A percentile compares a stretch with the other conserved stretches of the same genome.
Conservation (phyloP, 2,329 filamentous ascomycete genomes). For the Lithohypha guttulata region DNA sequence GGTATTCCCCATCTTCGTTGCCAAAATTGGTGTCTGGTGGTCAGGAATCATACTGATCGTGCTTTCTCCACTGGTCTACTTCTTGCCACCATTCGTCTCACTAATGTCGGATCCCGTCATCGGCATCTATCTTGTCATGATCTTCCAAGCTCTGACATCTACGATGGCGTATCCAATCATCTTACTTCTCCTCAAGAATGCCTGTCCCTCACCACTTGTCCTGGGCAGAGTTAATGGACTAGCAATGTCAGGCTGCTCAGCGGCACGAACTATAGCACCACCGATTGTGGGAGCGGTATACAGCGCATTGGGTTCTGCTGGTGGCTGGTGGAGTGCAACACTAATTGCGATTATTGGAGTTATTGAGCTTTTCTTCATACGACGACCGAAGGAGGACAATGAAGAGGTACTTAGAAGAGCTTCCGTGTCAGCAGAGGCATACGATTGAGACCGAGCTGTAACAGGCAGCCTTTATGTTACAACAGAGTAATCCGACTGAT, state of each 20-base stretch:
- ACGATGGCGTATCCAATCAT: slow-evolving; percentile 57
- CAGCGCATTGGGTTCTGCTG: slow-evolving; percentile 46
- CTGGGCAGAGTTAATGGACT: slow-evolving; percentile 57
- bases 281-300: slow-evolving; percentile 55
- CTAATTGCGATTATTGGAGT: slow-evolving; percentile 47
- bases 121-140: slow-evolving; percentile 45
- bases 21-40: slow-evolving; percentile 47
- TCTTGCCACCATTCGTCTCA: slow-evolving; percentile 49
- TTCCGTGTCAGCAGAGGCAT: too few relatives aligned
- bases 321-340: slow-evolving; percentile 55
- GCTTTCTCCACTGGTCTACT: slow-evolving; percentile 52
- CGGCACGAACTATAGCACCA: slow-evolving; percentile 57
- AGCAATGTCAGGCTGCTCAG: slow-evolving; percentile 54
- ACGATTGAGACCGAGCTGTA: too few relatives aligned
- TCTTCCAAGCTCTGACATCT: slow-evolving; percentile 49
- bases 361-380: slow-evolving; percentile 49
- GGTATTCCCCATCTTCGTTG: slow-evolving; percentile 51
- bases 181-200: slow-evolving; percentile 58
- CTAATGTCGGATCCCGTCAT: slow-evolving; percentile 39
- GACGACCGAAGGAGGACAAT: slow-evolving; percentile 12
- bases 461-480: too few relatives aligned
- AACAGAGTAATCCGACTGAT: too few relatives aligned
- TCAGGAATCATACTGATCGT: slow-evolving; percentile 49
- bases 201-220: slow-evolving; percentile 45
- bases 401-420: too few relatives aligned